Conservation (phyloP, 2,329 filamentous ascomycete genomes). For the Sclerotinia sclerotiorum region DNA sequence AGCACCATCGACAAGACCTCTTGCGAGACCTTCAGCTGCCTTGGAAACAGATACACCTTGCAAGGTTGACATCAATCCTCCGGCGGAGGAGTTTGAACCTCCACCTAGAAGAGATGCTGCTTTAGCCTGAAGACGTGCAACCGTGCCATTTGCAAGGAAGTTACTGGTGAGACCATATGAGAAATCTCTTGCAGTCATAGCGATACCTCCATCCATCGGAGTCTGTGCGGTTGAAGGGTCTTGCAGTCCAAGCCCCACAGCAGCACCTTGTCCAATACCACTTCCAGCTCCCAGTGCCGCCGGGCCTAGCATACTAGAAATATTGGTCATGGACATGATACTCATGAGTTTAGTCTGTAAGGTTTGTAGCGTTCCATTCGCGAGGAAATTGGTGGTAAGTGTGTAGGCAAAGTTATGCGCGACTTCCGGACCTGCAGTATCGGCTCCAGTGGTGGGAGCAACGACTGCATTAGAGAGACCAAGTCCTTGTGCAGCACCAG, state of each 20-base stretch:
- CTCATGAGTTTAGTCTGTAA: constrained; percentile 18
- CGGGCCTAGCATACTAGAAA: constrained; percentile 8
- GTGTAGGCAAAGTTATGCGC: constrained; percentile 18
- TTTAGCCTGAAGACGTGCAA: constrained; percentile 13
- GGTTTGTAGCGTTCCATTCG: constrained; percentile 1
- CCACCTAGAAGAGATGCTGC: constrained; percentile 13
- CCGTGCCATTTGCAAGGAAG: constrained; percentile 19
- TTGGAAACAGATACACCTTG: constrained; percentile 16
- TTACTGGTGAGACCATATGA: constrained; percentile 16
- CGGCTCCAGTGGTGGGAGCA: neutral
- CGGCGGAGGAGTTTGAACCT: constrained; percentile 5
- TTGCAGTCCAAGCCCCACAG: constrained; percentile 19
- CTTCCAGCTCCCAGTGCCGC: constrained; percentile 17
- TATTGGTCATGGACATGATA: neutral
- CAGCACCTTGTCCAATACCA: constrained; percentile 18
- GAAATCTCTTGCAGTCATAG: constrained; percentile 16
- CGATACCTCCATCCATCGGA: constrained; percentile 10
- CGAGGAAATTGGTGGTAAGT: constrained; percentile 19
- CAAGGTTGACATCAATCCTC: constrained; percentile 3
- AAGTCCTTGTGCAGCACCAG: constrained; percentile 11
- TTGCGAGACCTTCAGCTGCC: constrained; percentile 16
- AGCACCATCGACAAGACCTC: constrained; percentile 18
- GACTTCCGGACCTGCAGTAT: constrained; percentile 4
- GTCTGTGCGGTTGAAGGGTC: constrained; percentile 8
- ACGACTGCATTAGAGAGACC: constrained; percentile 1